These are phyloP conservation scores for Lactarius vividus DNA, from an alignment of 768 basidiomycete genomes.

Conservation along the genomic window DNA sequence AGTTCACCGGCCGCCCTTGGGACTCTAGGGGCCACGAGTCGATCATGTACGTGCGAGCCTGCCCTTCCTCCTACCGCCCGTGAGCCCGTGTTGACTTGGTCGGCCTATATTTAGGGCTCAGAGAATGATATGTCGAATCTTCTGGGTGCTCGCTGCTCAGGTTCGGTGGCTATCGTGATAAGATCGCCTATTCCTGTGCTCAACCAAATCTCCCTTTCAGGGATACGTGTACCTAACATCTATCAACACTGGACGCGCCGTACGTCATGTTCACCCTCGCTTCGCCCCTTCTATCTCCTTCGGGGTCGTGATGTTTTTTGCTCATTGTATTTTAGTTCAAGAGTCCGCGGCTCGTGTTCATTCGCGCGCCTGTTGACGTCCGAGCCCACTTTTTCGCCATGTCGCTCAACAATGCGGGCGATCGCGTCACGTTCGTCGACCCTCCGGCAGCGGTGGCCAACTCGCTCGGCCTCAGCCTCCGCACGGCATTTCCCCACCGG, in stretches of 20 bases:
- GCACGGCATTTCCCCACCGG: slow-evolving; percentile 42
- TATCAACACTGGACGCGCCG: slow-evolving; percentile 50
- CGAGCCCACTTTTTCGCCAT: slow-evolving; percentile 62
- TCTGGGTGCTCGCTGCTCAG: slow-evolving; percentile 55
- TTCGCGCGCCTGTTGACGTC: slow-evolving; percentile 47
- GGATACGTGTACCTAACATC: slow-evolving; percentile 67
- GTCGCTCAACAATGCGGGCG: slow-evolving; percentile 59
- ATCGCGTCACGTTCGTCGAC: slow-evolving; percentile 47
- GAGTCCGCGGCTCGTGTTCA: slow-evolving; percentile 69
- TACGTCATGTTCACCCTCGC: slow-evolving; percentile 35
- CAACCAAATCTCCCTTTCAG: slow-evolving; percentile 37
- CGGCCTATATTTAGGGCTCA: slow-evolving; percentile 47
- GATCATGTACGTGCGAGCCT: slow-evolving; percentile 43
- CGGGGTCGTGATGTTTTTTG: slow-evolving; percentile 17
- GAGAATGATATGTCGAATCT: slow-evolving; percentile 58
- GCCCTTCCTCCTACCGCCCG: not conserved
- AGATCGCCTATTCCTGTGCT: slow-evolving; percentile 20
- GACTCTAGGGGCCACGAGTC: slow-evolving; percentile 52
- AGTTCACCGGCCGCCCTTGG: slow-evolving; percentile 69
- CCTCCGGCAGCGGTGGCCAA: slow-evolving; percentile 41
- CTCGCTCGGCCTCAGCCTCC: slow-evolving; percentile 40
- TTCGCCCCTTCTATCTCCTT: slow-evolving; percentile 5
- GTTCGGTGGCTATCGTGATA: slow-evolving; percentile 39
- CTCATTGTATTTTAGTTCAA: slow-evolving; percentile 29
- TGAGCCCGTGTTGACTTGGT: not conserved